Percentiles rank a stretch among this genome's conserved stretches.
Evolutionary conservation across 1,284 basidiomycete genomes (phyloP).

Genomic region (Malassezia cuniculi): DNA sequence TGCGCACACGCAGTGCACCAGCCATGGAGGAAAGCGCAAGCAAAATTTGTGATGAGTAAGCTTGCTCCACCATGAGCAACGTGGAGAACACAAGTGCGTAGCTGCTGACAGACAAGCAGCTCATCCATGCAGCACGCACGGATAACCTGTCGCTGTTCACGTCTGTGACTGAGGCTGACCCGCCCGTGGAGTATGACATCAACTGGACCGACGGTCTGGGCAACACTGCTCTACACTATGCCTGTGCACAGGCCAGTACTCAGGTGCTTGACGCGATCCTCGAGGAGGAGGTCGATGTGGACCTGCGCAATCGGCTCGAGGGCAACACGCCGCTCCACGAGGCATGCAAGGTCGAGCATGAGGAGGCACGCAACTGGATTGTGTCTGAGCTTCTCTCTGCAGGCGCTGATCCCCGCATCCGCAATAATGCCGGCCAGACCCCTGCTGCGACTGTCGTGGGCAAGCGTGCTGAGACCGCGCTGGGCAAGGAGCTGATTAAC

Average conservation of each 20-base stretch:
- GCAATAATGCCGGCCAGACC: conserved; percentile 31
- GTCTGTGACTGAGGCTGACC: conserved; percentile 22
- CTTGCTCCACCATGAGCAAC: no score
- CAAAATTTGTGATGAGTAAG: no score
- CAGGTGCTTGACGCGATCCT: conserved; percentile 33
- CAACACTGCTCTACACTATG: conserved; percentile 40
- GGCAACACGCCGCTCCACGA: conserved; percentile 71
- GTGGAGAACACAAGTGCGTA: conserved; percentile 2
- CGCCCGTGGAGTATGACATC: conserved; percentile 21
- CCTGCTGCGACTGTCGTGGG: conserved; percentile 29
- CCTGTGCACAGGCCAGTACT: conserved; percentile 22
- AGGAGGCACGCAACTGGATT: conserved; percentile 52
- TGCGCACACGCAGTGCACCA: no score
- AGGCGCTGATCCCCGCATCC: conserved; percentile 30
- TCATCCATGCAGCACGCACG: conserved; percentile 30
- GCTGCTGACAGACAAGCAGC: conserved; percentile 22
- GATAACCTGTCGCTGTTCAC: conserved; percentile 31
- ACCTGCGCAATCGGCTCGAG: conserved; percentile 61
- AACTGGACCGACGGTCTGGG: conserved; percentile 35
- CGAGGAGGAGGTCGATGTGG: conserved; percentile 59
- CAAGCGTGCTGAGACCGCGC: conserved; percentile 17
- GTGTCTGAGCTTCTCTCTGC: conserved; percentile 37
- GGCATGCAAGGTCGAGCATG: conserved; percentile 56
- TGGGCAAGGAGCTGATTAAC: conserved; percentile 25
- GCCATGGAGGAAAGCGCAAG: no score